Conservation (phyloP, 345 rosid genomes). For the Alliaria petiolata region DNA sequence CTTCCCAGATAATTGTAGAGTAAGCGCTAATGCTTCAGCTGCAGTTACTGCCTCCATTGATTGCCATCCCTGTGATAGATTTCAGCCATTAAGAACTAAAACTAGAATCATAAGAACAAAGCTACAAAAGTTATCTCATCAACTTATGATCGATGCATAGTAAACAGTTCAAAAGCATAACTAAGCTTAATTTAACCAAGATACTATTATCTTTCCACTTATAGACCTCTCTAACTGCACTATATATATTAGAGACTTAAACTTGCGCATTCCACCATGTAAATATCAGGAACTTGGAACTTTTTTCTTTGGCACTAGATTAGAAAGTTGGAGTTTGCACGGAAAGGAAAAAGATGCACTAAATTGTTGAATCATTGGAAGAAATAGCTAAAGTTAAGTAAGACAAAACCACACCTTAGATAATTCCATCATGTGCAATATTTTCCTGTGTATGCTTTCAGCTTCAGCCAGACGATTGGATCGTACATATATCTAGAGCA, state of each 20-base stretch:
- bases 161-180: background rate
- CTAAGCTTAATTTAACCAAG: background rate
- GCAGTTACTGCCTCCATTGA: constrained; percentile 76
- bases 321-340: background rate
- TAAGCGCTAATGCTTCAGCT: constrained; percentile 72
- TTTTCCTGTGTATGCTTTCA: constrained; percentile 70
- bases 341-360: background rate
- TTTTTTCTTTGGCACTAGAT: background rate
- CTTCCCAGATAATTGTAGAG: constrained; percentile 56
- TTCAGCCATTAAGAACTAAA: background rate
- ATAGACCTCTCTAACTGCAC: background rate
- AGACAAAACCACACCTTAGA: constrained; percentile 52
- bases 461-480: constrained; percentile 56
- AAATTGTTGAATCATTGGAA: background rate
- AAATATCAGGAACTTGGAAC: background rate
- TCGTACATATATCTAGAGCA: constrained; percentile 60
- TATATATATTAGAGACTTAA: background rate
- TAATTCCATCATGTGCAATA: constrained; percentile 68
- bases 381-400: background rate
- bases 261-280: too few species aligned
- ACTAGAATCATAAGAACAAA: background rate
- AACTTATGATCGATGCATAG: background rate
- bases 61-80: constrained; percentile 63
- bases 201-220: background rate
- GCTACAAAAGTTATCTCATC: background rate